Conservation (phyloP, 164 flowering plant species). For the Cinnamomum chago region DNA sequence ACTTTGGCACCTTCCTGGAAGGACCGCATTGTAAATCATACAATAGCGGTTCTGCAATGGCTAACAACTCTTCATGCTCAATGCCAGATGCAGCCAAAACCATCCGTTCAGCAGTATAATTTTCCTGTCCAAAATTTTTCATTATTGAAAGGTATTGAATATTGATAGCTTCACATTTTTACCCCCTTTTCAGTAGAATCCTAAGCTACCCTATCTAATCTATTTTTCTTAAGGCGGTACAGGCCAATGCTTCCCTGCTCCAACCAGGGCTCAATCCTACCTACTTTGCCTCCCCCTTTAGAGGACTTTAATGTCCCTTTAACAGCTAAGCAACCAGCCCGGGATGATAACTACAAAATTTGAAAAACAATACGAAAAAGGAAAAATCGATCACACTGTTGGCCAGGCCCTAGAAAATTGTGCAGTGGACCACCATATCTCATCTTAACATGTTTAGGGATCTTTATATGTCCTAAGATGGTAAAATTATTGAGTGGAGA, state of each 20-base stretch:
- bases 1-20: conserved; percentile 41
- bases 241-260: too few species aligned
- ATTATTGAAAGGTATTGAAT: background rate
- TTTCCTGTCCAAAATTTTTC: conserved; percentile 34
- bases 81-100: conserved; percentile 84
- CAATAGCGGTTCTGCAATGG: conserved; percentile 68
- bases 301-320: background rate
- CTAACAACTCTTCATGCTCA: conserved; percentile 57
- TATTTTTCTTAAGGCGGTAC: too few species aligned
- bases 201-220: too few species aligned
- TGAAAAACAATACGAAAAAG: background rate
- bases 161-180: background rate
- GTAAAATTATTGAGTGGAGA: too few species aligned
- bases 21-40: conserved; percentile 49
- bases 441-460: too few species aligned
- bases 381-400: background rate
- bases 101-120: conserved; percentile 78
- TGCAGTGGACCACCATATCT: background rate
- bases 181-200: too few species aligned
- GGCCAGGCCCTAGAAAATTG: background rate
- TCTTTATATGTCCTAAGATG: too few species aligned
- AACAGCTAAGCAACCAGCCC: background rate
- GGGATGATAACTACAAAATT: too few species aligned
- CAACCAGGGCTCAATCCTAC: too few species aligned
- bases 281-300: too few species aligned